Base-by-base conservation (phyloP, 805 yeast species). In the Wickerhamiella alocasiicola region DNA sequence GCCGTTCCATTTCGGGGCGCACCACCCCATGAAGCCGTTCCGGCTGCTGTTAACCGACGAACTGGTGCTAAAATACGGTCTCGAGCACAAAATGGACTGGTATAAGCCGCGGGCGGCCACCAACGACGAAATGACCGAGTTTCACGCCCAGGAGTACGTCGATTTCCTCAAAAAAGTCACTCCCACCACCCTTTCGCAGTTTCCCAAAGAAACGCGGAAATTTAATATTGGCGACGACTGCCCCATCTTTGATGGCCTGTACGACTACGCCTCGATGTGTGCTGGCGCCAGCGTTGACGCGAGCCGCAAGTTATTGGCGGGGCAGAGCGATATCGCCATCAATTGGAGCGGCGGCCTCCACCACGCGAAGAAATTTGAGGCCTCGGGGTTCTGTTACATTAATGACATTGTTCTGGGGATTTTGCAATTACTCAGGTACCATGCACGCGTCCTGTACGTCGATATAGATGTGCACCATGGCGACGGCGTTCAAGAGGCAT, bases 11-110 rank as follows among this genome's bases (percentile, higher is more conserved):
- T 87, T 82, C 59, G 98, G 98, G 13, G 81, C 82, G 1, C 72
- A 76, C 45, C 98, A 88, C 60, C 98, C 98, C n/a, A 88, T 88
- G 98, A 88, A 88, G 59, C 98, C 98, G 12, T 83, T 87, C 59
- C 66, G 98, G 49, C 66, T 91, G 46, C 79, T 85, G 87, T 70
- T 88, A 33, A 88, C 98, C 0, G 96, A 88, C 61, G 95, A 87
- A 57, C 64, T 88, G 46, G 88, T 88, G 39, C 72, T 79, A 25
- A 76, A 80, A 11, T 88, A 91, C 60, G 83, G 83, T 44, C 64
- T 88, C 35, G 83, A 87, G 58, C 84, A 84, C 53, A 71, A 77
- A 49, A 83, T 88, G 95, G 97, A 91, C 55, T 62, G 85, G 21
- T 91, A 81, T 60, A 69, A 74, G 45, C 93, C 97, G 2, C 66